Conservation (phyloP, 768 basidiomycete genomes). For the Leccinum aurantiacum region DNA sequence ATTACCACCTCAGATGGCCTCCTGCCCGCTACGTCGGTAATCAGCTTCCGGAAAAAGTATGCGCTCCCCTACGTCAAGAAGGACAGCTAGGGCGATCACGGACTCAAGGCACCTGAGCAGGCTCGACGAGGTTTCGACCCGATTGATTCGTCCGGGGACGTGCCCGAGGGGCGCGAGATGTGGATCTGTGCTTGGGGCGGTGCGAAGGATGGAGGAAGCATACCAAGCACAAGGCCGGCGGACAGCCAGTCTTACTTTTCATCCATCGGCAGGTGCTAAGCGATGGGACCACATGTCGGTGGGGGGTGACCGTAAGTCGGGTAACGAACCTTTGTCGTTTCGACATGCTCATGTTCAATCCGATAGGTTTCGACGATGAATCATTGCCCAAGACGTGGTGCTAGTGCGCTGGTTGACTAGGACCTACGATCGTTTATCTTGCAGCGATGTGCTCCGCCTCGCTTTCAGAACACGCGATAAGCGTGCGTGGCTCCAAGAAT, state of each 20-base stretch:
- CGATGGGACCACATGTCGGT: constrained; percentile 35
- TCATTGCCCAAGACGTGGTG: constrained; percentile 21
- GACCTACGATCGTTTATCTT: too few relatives aligned
- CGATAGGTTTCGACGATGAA: constrained; percentile 69
- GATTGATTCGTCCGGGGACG: constrained; percentile 31
- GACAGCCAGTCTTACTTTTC: constrained; percentile 49
- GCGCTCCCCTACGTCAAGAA: constrained; percentile 73
- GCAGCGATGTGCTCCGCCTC: too few relatives aligned
- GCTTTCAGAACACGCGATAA: too few relatives aligned
- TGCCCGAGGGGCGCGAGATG: constrained; percentile 51
- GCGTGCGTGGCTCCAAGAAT: too few relatives aligned
- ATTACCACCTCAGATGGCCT: too few relatives aligned
- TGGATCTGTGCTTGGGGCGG: constrained; percentile 54
- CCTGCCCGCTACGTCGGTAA: not conserved
- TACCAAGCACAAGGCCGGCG: constrained; percentile 31
- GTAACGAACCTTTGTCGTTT: not conserved
- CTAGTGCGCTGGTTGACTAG: too few relatives aligned
- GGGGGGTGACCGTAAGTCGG: constrained; percentile 43
- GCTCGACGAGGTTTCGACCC: constrained; percentile 43
- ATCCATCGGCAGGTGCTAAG: constrained; percentile 54
- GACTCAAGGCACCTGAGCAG: constrained; percentile 57
- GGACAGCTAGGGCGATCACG: constrained; percentile 56
- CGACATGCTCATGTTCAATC: not conserved
- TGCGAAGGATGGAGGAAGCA: constrained; percentile 30
- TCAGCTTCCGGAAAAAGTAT: constrained; percentile 74